phyloP scores from a whole-genome alignment of 495 filamentous ascomycete genomes.

The Glonium stellatum region DNA sequence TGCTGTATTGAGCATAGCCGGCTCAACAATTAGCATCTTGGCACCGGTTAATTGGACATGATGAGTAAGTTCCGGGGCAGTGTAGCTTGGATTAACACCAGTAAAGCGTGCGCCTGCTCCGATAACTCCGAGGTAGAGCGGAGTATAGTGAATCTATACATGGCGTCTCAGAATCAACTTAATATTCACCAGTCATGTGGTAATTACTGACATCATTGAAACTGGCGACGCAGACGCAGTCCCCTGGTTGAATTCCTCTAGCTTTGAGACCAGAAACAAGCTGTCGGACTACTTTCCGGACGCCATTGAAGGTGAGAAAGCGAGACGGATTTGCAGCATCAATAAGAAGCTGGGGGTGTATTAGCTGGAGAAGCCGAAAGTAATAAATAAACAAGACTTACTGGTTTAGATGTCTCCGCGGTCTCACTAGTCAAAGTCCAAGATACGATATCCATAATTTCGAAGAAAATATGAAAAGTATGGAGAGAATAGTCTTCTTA shows the following conservation, averaged over 20 bases:
- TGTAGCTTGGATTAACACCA: conserved; percentile 29
- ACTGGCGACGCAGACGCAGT: conserved; percentile 26
- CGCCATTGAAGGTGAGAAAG: conserved; percentile 5
- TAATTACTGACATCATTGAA: conserved; percentile 25
- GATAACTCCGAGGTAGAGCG: conserved; percentile 25
- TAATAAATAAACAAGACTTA: not conserved
- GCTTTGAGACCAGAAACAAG: conserved; percentile 10
- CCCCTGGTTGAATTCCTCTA: conserved; percentile 13
- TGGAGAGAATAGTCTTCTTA: too few species aligned
- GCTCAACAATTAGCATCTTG: not conserved
- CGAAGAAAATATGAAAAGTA: too few species aligned
- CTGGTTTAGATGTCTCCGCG: not conserved
- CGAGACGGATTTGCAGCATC: conserved; percentile 19
- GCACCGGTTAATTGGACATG: conserved; percentile 9
- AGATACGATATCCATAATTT: not conserved
- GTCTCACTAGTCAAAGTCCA: not conserved
- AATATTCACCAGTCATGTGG: too few species aligned
- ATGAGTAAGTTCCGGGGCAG: conserved; percentile 23
- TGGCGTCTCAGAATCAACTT: too few species aligned
- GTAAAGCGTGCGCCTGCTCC: conserved; percentile 23
- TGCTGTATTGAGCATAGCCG: not conserved
- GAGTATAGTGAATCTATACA: not conserved
- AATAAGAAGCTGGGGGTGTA: conserved; percentile 16
- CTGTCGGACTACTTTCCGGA: not conserved
- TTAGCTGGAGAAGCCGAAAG: not conserved